Conservation (phyloP, 2,329 filamentous ascomycete genomes). For the Metarhizium album region DNA sequence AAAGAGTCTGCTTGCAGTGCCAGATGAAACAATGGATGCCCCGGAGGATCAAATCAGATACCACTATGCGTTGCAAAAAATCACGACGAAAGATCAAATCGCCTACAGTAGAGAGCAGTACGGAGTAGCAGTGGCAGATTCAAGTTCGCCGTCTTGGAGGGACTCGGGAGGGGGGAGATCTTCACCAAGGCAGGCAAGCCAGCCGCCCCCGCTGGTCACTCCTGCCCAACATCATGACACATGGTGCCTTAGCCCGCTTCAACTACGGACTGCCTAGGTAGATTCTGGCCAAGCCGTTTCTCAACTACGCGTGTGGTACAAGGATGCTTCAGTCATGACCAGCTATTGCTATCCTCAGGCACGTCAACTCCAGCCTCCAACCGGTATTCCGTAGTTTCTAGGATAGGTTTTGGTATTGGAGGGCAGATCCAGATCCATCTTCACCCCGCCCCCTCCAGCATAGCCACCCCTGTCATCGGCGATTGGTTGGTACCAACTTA, state of each 20-base stretch:
- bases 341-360: background rate
- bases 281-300: background rate
- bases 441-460: conserved; percentile 6
- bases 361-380: background rate
- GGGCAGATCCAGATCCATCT: no score
- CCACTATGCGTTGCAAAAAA: background rate
- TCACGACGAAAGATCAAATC: background rate
- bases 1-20: background rate
- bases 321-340: background rate
- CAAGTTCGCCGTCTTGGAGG: background rate
- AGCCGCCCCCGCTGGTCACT: background rate
- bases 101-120: background rate
- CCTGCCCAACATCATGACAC: background rate
- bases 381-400: background rate
- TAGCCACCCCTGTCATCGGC: conserved; percentile 4
- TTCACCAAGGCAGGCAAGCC: background rate
- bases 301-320: background rate
- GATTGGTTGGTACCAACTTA: background rate
- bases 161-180: background rate
- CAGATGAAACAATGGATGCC: background rate
- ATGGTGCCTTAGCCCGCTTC: background rate
- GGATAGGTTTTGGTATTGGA: background rate
- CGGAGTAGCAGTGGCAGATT: background rate
- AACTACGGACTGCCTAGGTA: background rate
- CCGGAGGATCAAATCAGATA: no score